Conservation (phyloP, 371 early-diverging fungal species). For the Conidiobolus incongruus region DNA sequence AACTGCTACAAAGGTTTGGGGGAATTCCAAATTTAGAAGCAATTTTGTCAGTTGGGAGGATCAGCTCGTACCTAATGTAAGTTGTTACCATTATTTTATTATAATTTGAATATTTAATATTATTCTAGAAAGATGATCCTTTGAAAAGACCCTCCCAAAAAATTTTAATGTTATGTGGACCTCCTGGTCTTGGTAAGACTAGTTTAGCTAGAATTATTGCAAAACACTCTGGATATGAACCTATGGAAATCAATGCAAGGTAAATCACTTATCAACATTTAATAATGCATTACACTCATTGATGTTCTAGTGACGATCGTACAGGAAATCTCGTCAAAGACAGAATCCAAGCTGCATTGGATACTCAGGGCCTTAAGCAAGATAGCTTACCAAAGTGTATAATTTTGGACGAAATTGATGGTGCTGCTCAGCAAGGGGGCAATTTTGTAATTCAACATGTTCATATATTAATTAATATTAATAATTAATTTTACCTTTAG, state of each 20-base stretch:
- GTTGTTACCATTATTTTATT: neutral
- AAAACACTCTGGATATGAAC: slow-evolving; percentile 71
- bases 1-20: slow-evolving; percentile 5
- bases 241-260: slow-evolving; percentile 96
- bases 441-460: slow-evolving; percentile 14
- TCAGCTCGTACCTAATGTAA: neutral
- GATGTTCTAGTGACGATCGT: slow-evolving; percentile 65
- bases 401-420: slow-evolving; percentile 94
- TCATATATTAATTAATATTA: neutral
- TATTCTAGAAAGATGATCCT: slow-evolving; percentile 9
- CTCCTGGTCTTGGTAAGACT: slow-evolving; percentile 97
- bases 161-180: slow-evolving; percentile 84
- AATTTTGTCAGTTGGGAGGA: neutral
- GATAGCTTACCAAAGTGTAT: slow-evolving; percentile 53
- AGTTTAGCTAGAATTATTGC: slow-evolving; percentile 91
- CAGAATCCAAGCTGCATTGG: slow-evolving; percentile 49
- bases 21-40: too few relatives aligned
- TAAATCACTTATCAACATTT: slow-evolving; percentile 8
- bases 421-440: slow-evolving; percentile 49
- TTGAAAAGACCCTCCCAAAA: slow-evolving; percentile 12
- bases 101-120: slow-evolving; percentile 5
- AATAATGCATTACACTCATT: neutral
- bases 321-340: slow-evolving; percentile 47
- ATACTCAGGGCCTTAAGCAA: slow-evolving; percentile 41
- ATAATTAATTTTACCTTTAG: slow-evolving; percentile 7